Percentiles rank a stretch among this genome's conserved stretches.
Conservation (phyloP, 768 basidiomycete genomes). For the Kwoniella pini region DNA sequence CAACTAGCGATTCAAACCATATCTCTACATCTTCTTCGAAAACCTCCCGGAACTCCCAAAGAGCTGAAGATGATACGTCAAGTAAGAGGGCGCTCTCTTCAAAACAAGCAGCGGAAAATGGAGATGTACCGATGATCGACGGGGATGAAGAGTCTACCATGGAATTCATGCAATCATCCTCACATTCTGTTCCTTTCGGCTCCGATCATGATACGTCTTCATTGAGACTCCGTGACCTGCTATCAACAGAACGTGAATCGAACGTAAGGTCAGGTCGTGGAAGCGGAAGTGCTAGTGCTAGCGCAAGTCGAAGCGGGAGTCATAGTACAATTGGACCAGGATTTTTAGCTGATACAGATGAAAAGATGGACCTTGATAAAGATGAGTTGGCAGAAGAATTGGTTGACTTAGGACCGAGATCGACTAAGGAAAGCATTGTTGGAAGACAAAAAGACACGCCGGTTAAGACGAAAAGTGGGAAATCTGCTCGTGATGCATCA, state of each 20-base stretch:
- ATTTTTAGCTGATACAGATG: no score
- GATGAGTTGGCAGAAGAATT: neutral
- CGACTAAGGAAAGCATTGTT: no score
- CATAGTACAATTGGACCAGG: no score
- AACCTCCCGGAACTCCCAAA: neutral
- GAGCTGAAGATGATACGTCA: neutral
- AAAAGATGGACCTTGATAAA: neutral
- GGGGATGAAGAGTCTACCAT: neutral
- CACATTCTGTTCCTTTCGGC: neutral
- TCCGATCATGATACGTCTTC: no score
- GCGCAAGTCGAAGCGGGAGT: neutral
- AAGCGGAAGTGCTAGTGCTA: neutral
- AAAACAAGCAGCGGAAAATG: neutral
- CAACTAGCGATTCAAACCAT: neutral
- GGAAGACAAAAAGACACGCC: no score
- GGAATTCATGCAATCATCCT: constrained; percentile 5
- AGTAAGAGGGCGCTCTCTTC: no score
- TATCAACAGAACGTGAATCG: neutral
- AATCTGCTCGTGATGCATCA: neutral
- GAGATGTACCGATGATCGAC: constrained; percentile 13
- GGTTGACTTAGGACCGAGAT: no score
- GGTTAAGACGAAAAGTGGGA: no score
- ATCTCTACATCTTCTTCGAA: no score
- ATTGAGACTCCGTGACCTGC: neutral
- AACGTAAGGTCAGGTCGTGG: neutral